Base-by-base conservation (phyloP, 2,329 filamentous ascomycete species). In the Fusarium veterinarium region DNA sequence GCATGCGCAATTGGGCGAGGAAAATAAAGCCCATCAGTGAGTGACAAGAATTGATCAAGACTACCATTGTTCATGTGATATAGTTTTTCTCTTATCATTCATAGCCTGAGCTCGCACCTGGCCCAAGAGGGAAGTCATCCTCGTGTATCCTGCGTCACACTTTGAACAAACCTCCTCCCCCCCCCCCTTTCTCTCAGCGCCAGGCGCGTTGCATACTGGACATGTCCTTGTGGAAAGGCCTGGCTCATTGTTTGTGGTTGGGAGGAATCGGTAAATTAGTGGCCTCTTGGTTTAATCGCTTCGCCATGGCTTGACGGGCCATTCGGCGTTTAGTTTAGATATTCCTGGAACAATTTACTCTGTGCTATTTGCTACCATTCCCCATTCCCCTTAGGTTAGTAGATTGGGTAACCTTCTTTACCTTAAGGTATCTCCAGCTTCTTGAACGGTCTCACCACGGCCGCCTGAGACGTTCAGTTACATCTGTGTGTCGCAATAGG, bases 81-180 rank as follows among this genome's bases (percentile, higher is more conserved):
- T 16, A 17, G 28, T 12, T 48, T 45, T 11, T 12, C 28, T 46
- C 25, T 9, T 48, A 23, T n/a, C 28, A 31, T 48, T n/a, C 28
- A 31, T 48, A 31, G 28, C 20, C 23, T 28, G 28, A 61, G 44
- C 57, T 30, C 28, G 56, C 53, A 44, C n/a, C 33, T 51, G 35
- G 51, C 37, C 41, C 35, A 48, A 53, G 38, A 53, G 64, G 72
- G 64, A 67, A 72, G 73, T 62, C 69, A 59, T 33, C 55, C 69
- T 62, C 64, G 69, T 73, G 74, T 56, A 33, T 51, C 37, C 65
- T 19, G 45, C 37, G 51, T 53, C 19, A 38, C 35, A 30, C 7
- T 45, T 51, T 37, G 23, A 52, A 38, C 6, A 28, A 17, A n/a
- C n/a, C n/a, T n/a, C n/a, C n/a, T n/a, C n/a, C n/a, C n/a, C n/a